Base-by-base conservation (phyloP, 768 basidiomycete species). In the Lanmaoa pseudosensibilis region DNA sequence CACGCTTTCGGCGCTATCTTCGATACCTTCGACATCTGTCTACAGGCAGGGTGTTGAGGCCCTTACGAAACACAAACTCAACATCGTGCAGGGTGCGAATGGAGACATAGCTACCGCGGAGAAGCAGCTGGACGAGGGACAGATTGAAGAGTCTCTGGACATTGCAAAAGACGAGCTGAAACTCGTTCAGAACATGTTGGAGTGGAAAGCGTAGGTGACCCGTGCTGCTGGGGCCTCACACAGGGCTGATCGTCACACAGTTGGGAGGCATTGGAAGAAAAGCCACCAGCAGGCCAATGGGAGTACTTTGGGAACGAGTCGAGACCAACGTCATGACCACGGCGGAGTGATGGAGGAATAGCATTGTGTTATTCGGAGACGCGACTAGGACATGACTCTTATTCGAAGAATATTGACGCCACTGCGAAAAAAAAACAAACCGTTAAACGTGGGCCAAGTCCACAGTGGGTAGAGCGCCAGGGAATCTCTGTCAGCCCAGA, bases 41-140 rank as follows among this genome's bases (percentile, higher is more conserved):
- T 98, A 98, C 76, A 86, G 92, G 56, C 94, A 96, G 73, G 86
- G 90, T 52, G 86, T 85, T 32, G 92, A 95, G 73, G 87, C 89
- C 10, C 82, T 95, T 65, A 89, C 87, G n/a, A 83, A 83, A 61
- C 85, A 84, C 68, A 90, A 91, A 68, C 81, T 96, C 56, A 80
- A 76, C 65, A 80, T 92, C 54, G 80, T 96, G 43, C 79, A 91
- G 69, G 75, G 74, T 33, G 85, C 86, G 39, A 83, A 83, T 34
- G 87, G 85, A 27, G 83, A 92, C 61, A 72, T 93, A 46, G 71
- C 75, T 18, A 72, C 75, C 9, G 90, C 81, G 10, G 95, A 97
- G 77, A 83, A 80, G 68, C 81, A 83, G 70, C 69, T 98, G 39
- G 82, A 87, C 48, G 91, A 91, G 69, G 92, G 93, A 0, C 85